Evolutionary conservation across 805 yeast genomes (phyloP), one percentile per base, ranked within the genome.

Genomic region (Priceomyces melissophilus): DNA sequence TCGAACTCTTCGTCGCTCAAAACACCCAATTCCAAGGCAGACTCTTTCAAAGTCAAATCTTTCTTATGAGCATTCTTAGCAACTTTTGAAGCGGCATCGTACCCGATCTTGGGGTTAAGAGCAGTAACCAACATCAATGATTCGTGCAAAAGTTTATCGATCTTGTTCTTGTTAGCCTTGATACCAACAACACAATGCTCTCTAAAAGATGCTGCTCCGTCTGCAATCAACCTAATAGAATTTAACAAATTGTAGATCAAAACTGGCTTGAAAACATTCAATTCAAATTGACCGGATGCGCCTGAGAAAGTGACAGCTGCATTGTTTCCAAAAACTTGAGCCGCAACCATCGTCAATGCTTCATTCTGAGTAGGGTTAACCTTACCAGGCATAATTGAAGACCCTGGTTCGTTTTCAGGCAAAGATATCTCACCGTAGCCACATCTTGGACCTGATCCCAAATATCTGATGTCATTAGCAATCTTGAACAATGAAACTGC

Each of bases 301-400:
- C 99, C 99, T 33, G 96, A 95, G 63, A 87, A 88, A 28, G 98
- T 90, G 70, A 93, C 87, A 49, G 96, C 81, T 34, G 96, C 70
- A 70, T 93, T 83, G 82, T 93, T 93, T 66, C 99, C 99, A 63
- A 93, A 88, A 20, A 93, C 97, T 76, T 93, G 99, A 49, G 93
- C 80, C 63, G 96, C 89, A 47, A 91, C 96, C 96, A 93, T 95
- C 50, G 98, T 93, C 65, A 93, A 73, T 41, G 99, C 99, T 78
- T 93, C 99, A 68, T 90, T 90, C 76, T 93, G 99, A 42, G 99
- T 93, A 52, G 99, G 99, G 79, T 93, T 93, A 49, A 93, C 97
- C 75, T 93, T 93, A 64, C 99, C 99, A 39, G 99, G 99, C 99
- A 93, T 93, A 69, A 93, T 93, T 23, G 97, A 89, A 45, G 97